Base-by-base conservation (phyloP, 306 rosid genomes). In the Hippophae gyantsensis region DNA sequence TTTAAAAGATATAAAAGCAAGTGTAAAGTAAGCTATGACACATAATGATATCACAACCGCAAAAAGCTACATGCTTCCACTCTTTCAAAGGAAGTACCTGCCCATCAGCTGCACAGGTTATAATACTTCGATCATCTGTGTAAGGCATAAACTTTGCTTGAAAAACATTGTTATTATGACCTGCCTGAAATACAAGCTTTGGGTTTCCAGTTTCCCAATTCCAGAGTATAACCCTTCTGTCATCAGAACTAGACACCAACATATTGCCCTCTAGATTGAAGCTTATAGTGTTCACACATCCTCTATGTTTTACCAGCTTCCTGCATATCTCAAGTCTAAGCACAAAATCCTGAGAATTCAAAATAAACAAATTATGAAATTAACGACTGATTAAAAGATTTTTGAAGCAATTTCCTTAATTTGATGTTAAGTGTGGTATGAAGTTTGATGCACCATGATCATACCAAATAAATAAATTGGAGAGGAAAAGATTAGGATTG, bases 71-170 rank as follows among this genome's bases (percentile, higher is more conserved):
- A 52, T 26, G 25, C n/a, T 40, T 62, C 51, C 6, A 72, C 14
- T 51, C 42, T 44, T 62, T 42, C 48, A 0, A 40, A 27, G 14
- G 27, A 59, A 43, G 43, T 72, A 85, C 96, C 96, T 85, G 89
- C 40, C 98, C 98, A 80, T 92, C 96, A 60, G 96, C 96, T 63
- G 84, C 96, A 61, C 95, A 86, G 51, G 98, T 87, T 55, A 87
- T 83, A 44, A 92, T 81, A 79, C 75, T 71, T 27, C 76, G 84
- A 70, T 83, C 95, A 66, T 85, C 74, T 0, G 93, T 81, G 65
- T 70, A 72, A 43, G 98, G 87, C 93, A 87, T 87, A 66, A 85
- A 42, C 67, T 81, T 87, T 27, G 88, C 96, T 72, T 87, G 95
- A 50, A 87, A 92, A 69, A 87, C 82, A 68, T 92, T 85, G 72